Evolutionary conservation across 371 early-diverging fungal species (phyloP), one percentile per base, ranked within the genome.

Genomic region (Rhizopus arrhizus): DNA sequence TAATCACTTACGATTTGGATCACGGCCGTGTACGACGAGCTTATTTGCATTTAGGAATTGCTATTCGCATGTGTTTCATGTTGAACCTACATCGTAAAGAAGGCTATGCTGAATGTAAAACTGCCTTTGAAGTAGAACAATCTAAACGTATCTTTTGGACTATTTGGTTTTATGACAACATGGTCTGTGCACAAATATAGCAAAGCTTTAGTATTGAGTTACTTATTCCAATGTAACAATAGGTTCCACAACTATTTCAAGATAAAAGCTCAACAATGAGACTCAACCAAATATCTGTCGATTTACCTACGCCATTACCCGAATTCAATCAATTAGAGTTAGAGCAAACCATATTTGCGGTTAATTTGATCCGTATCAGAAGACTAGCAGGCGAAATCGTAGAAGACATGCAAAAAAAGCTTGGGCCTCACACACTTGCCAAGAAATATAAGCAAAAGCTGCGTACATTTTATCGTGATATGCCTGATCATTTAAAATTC

Each of bases 131-230:
- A 28, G 53, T 62, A 40, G 72, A 71, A 32, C 69, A 72, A 45
- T 57, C 70, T 8, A 75, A 69, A 50, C 59, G 72, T 5, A 56
- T 72, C 29, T 75, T 75, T 41, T 75, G 75, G 75, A 62, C 67
- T 4, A 65, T 71, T 11, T 75, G 75, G 75, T 69, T 72, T 15
- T 69, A 67, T 57, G 75, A 75, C 49, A 66, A 67, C 3, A 66
- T 75, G 64, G 69, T 74, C 22, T 22, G 22, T 22, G 22, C 22
- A 22, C 22, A 22, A 22, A 22, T 22, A 22, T 22, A 22, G 22
- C 22, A 22, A 22, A 22, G 22, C 60, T 10, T 59, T 56, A 12
- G 58, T 45, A 59, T 45, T 62, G 54, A 12, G 55, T 50, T 8
- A 53, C 50, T 28, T 52, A 62, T 8, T 49, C 59, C n/a, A 45